Conservation (phyloP, 306 rosid genomes). For the Potentilla sterilis region DNA sequence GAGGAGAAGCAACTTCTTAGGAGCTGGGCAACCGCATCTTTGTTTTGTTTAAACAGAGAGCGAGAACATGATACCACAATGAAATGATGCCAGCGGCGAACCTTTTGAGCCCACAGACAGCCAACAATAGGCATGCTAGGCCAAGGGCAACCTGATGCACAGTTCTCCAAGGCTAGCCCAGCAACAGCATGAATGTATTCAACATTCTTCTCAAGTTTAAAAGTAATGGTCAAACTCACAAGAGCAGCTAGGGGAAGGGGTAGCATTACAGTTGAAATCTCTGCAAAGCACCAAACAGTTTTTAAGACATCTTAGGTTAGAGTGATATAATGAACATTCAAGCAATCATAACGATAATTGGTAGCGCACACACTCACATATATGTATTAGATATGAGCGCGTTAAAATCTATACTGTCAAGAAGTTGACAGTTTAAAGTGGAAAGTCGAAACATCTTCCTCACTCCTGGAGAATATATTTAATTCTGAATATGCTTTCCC, state of each 20-base stretch:
- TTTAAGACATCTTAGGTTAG: slow-evolving; percentile 9
- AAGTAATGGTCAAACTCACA: slow-evolving; percentile 80
- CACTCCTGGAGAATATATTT: neutral
- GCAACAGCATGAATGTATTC: slow-evolving; percentile 65
- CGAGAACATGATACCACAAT: slow-evolving; percentile 64
- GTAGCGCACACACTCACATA: neutral
- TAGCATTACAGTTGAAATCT: slow-evolving; percentile 50
- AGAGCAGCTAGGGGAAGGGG: slow-evolving; percentile 87
- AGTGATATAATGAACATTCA: neutral
- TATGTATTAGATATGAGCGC: neutral
- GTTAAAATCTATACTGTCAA: neutral
- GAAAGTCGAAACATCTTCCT: neutral
- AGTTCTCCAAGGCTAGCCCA: slow-evolving; percentile 69
- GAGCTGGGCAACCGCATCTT: slow-evolving; percentile 61
- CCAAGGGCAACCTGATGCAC: slow-evolving; percentile 76
- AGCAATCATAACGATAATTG: neutral
- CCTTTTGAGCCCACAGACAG: slow-evolving; percentile 82
- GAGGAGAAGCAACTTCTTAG: slow-evolving; percentile 76
- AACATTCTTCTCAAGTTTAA: slow-evolving; percentile 62
- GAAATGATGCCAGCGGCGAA: slow-evolving; percentile 80
- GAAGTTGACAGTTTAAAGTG: neutral
- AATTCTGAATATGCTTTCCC: neutral
- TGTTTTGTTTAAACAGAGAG: slow-evolving; percentile 61
- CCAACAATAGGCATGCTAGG: slow-evolving; percentile 68
- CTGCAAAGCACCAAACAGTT: slow-evolving; percentile 27